Evolutionary conservation across 345 rosid genomes (phyloP).

Genomic region (Salix purpurea): DNA sequence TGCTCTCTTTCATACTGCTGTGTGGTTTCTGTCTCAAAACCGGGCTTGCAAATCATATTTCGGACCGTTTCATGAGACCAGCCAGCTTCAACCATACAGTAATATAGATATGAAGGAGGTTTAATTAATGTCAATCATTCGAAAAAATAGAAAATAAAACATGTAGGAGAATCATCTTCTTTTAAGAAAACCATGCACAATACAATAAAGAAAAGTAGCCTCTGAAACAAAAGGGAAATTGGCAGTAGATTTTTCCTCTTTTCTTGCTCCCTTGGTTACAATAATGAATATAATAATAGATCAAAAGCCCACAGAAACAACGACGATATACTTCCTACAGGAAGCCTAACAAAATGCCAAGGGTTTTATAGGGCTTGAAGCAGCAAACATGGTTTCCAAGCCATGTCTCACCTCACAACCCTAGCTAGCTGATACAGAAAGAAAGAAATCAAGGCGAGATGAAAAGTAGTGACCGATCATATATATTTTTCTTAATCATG

Average conservation of each 20-base stretch:
- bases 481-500: conserved; percentile 5
- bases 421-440: conserved; percentile 16
- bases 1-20: background rate
- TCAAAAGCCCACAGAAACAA: conserved; percentile 6
- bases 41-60: background rate
- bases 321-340: conserved; percentile 6
- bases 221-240: conserved; percentile 19
- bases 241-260: background rate
- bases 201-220: conserved; percentile 42
- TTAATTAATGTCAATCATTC: conserved; percentile 16
- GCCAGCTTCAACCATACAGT: background rate
- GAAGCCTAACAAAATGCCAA: conserved; percentile 24
- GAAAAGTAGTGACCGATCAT: background rate
- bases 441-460: conserved; percentile 17
- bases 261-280: conserved; percentile 8
- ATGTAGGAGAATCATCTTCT: conserved; percentile 51
- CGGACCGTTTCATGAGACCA: background rate
- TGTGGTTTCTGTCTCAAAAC: background rate
- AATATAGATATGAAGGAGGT: too few species aligned
- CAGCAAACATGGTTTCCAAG: conserved; percentile 2
- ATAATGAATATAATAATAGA: conserved; percentile 5
- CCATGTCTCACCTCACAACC: conserved; percentile 25
- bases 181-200: conserved; percentile 63
- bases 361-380: conserved; percentile 1
- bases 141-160: conserved; percentile 20